Evolutionary conservation across 106 monocot genomes (phyloP).

Genomic region (Platanthera guangdongensis): DNA sequence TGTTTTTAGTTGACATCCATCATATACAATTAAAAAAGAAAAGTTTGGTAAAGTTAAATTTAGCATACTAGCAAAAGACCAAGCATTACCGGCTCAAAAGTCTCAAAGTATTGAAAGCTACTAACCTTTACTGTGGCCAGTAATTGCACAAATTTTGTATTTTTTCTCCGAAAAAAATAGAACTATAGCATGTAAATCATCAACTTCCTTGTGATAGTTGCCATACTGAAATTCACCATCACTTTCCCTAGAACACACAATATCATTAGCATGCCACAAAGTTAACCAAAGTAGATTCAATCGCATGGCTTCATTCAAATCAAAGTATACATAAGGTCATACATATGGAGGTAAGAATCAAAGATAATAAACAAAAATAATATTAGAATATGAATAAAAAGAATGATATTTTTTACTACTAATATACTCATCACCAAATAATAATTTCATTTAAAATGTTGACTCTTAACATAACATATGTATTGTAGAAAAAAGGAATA

Average conservation of each 20-base stretch:
- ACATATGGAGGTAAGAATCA: background rate
- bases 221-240: constrained; percentile 73
- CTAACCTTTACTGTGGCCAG: constrained; percentile 77
- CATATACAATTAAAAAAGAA: no score
- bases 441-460: background rate
- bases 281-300: background rate
- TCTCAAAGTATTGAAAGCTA: background rate
- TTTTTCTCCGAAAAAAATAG: constrained; percentile 33
- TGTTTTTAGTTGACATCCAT: no score
- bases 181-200: constrained; percentile 57
- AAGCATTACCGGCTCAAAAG: no score
- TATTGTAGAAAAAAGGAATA: no score
- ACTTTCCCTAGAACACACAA: constrained; percentile 57
- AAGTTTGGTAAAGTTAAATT: no score
- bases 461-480: no score
- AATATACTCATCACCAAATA: background rate
- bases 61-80: no score
- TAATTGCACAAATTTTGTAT: constrained; percentile 37
- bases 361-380: background rate
- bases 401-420: background rate
- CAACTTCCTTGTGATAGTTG: constrained; percentile 67
- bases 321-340: background rate
- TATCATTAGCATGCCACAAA: background rate
- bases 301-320: background rate
- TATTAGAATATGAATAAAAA: background rate